Percentiles rank a stretch among this genome's conserved stretches.
Evolutionary conservation across 2,329 filamentous ascomycete species (phyloP).

Genomic region (Phaeosphaeriaceae sp.): DNA sequence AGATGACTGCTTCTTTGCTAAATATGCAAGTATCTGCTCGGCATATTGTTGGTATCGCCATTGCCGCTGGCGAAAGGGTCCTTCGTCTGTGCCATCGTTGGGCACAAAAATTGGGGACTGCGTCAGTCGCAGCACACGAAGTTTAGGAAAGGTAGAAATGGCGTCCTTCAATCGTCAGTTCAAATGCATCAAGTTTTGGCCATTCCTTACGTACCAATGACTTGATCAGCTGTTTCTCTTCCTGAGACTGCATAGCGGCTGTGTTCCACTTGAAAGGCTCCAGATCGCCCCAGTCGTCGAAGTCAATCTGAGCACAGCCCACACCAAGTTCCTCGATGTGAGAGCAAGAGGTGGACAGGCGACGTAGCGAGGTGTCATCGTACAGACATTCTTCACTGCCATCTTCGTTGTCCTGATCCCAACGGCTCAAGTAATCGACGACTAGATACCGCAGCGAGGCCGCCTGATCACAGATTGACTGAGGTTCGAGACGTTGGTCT

Average conservation of each 20-base stretch:
- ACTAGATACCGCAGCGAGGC: background rate
- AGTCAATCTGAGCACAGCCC: background rate
- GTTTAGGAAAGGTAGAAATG: background rate
- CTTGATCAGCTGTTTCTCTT: background rate
- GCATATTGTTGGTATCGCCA: background rate
- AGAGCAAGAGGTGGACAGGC: background rate
- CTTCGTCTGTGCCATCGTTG: background rate
- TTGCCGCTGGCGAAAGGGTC: background rate
- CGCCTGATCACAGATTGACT: background rate
- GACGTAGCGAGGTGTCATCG: background rate
- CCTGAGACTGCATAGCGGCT: background rate
- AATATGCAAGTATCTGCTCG: background rate
- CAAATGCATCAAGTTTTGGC: too few relatives aligned
- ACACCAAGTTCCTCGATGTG: background rate
- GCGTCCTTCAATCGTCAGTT: background rate
- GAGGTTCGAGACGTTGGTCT: background rate
- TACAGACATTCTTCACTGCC: background rate
- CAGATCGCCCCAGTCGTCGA: background rate
- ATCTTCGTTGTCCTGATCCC: background rate
- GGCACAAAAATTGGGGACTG: background rate
- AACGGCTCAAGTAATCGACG: background rate
- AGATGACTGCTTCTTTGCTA: background rate
- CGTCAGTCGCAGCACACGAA: constrained; percentile 3
- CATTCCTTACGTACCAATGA: background rate
- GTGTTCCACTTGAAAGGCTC: background rate